Conservation (phyloP, 257 asterid genomes). For the Solanum tarijense region DNA sequence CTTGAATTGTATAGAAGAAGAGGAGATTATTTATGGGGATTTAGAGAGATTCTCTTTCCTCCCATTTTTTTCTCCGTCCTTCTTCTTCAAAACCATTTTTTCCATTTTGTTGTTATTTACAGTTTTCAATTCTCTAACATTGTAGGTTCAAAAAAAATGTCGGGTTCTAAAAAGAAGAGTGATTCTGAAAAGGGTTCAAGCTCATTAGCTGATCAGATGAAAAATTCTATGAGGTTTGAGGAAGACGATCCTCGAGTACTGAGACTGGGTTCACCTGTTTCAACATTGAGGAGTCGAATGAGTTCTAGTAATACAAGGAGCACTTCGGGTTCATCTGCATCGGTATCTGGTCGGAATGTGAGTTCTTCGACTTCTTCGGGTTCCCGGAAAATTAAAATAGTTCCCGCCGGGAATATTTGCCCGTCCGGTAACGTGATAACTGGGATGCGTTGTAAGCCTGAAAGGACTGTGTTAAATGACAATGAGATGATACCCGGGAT, state of each 20-base stretch:
- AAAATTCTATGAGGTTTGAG: not conserved
- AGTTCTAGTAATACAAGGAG: conserved; percentile 32
- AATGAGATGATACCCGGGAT: not conserved
- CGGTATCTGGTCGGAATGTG: conserved; percentile 35
- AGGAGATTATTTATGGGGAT: not conserved
- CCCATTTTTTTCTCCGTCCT: not conserved
- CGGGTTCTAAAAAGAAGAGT: not conserved
- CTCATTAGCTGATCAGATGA: conserved; percentile 2
- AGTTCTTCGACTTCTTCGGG: not conserved
- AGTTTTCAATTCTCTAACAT: not conserved
- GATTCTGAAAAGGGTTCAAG: not conserved
- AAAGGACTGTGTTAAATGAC: conserved; percentile 26
- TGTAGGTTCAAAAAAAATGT: not conserved
- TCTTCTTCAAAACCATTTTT: not conserved
- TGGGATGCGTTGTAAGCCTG: conserved; percentile 37
- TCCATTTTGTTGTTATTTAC: not conserved
- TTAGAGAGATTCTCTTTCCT: not conserved
- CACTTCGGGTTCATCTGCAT: conserved; percentile 64
- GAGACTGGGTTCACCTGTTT: conserved; percentile 9
- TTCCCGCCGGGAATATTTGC: conserved; percentile 43
- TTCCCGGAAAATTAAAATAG: not conserved
- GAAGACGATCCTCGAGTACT: not conserved
- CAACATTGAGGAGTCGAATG: not conserved
- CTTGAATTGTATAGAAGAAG: not conserved
- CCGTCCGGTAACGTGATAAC: conserved; percentile 50